Evolutionary conservation across 2,329 filamentous ascomycete genomes (phyloP), one percentile per base, ranked within the genome.

Genomic region (Myrmaecium sp.): DNA sequence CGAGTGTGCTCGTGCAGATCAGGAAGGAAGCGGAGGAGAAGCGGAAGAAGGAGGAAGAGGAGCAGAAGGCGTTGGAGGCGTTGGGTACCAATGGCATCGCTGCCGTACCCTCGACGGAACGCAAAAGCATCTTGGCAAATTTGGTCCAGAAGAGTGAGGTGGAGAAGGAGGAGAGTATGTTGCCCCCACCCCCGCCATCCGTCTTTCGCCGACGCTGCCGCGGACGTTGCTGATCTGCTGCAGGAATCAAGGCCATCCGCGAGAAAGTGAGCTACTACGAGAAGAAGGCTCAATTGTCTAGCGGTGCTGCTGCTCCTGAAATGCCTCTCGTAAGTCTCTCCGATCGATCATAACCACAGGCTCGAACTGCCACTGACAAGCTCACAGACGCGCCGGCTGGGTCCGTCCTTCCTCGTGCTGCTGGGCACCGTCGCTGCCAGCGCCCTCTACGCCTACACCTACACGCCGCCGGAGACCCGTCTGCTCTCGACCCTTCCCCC

Each of bases 1-100:
- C 30, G 11, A 34, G 32, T 20, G 24, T 26, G 7, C 14, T 36
- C 12, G 32, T 33, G 6, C 21, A 19, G 11, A 15, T 35, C 14
- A 46, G 50, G 11, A 37, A 44, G 26, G 39, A 46, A 32, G 47
- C 52, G 33, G 31, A 48, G 23, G 34, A 33, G 17, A 25, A 39
- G 23, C 38, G 49, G 24, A 42, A 49, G 21, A 47, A 45, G 30
- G 44, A 51, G 27, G 26, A 33, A 16, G 36, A 37, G 11, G 42
- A 44, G 28, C 31, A 30, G 17, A 43, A 50, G 4, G 40, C 46
- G 29, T 41, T 45, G 25, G 40, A 37, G 32, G 44, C 42, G 34
- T 36, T 49, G 2, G 44, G 41, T 1, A 48, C 33, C 10, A 47
- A 47, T 21, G 44, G 46, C 29, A 48, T 36, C 32, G 46, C 49